These are phyloP conservation scores for Orbilia javanica DNA, from an alignment of 2,329 filamentous ascomycete genomes.

Conservation along the genomic window DNA sequence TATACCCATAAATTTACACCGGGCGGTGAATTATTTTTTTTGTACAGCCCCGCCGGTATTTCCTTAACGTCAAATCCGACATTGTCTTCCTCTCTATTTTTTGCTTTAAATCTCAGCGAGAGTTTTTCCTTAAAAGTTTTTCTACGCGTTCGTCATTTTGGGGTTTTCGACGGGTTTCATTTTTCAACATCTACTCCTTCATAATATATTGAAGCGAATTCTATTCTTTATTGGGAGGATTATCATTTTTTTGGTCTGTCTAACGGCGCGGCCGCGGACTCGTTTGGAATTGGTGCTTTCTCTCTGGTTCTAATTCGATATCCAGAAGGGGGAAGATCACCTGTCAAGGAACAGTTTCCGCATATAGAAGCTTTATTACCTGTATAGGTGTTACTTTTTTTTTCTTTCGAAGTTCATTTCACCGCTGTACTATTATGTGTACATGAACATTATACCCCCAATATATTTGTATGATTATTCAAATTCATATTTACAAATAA, in stretches of 20 bases:
- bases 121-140: constrained; percentile 49
- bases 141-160: constrained; percentile 12
- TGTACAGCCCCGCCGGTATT: constrained; percentile 8
- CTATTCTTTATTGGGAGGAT: constrained; percentile 14
- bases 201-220: constrained; percentile 49
- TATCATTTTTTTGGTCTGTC: constrained; percentile 18
- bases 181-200: constrained; percentile 37
- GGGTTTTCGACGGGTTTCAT: constrained; percentile 20
- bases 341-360: constrained; percentile 10
- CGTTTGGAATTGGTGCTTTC: constrained; percentile 24
- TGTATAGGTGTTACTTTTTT: constrained; percentile 3
- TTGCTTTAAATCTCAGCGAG: constrained; percentile 24
- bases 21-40: neutral
- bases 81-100: neutral
- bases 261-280: constrained; percentile 29
- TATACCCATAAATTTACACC: neutral
- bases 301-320: constrained; percentile 13
- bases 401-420: constrained; percentile 2
- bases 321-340: constrained; percentile 16
- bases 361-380: constrained; percentile 29
- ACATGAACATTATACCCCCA: constrained; percentile 46
- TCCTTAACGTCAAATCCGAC: neutral
- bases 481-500: constrained; percentile 4
- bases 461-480: constrained; percentile 48
- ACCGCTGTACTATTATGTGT: constrained; percentile 56